A percentile compares a stretch with the other conserved stretches of the same genome.
Conservation (phyloP, 2,329 filamentous ascomycete genomes). For the Sclerotinia spermophila region DNA sequence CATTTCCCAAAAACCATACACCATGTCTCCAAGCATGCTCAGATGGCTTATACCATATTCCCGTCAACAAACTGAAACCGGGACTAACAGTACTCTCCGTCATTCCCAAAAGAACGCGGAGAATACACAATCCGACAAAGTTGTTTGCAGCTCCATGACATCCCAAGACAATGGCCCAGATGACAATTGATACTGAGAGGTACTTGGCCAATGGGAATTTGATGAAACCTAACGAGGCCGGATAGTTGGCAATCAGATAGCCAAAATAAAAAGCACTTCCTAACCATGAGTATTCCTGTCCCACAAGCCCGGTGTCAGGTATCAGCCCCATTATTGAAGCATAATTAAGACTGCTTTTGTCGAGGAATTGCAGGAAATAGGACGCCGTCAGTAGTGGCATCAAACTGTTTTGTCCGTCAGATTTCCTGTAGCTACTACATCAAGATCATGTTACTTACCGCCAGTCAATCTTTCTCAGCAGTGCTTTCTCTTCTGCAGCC, state of each 20-base stretch:
- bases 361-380: conserved; percentile 14
- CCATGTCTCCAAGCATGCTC: conserved; percentile 21
- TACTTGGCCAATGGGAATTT: conserved; percentile 55
- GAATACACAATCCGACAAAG: conserved; percentile 26
- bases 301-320: conserved; percentile 41
- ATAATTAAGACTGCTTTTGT: conserved; percentile 18
- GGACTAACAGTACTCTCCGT: conserved; percentile 34
- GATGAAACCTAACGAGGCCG: conserved; percentile 22
- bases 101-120: conserved; percentile 34
- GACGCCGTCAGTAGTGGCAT: conserved; percentile 10
- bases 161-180: conserved; percentile 54
- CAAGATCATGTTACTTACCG: neutral
- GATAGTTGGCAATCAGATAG: conserved; percentile 26
- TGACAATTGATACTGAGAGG: conserved; percentile 56
- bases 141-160: conserved; percentile 22
- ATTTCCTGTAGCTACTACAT: neutral
- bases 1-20: conserved; percentile 27
- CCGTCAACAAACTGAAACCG: conserved; percentile 37
- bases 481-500: neutral
- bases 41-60: conserved; percentile 33
- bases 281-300: conserved; percentile 47
- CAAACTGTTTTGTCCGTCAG: neutral
- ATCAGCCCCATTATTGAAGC: conserved; percentile 47
- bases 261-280: conserved; percentile 46
- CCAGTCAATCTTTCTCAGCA: conserved; percentile 7